Evolutionary conservation across 1,284 basidiomycete genomes (phyloP), one percentile per base, ranked within the genome.

Genomic region (Sporisorium iseilematis-ciliati): DNA sequence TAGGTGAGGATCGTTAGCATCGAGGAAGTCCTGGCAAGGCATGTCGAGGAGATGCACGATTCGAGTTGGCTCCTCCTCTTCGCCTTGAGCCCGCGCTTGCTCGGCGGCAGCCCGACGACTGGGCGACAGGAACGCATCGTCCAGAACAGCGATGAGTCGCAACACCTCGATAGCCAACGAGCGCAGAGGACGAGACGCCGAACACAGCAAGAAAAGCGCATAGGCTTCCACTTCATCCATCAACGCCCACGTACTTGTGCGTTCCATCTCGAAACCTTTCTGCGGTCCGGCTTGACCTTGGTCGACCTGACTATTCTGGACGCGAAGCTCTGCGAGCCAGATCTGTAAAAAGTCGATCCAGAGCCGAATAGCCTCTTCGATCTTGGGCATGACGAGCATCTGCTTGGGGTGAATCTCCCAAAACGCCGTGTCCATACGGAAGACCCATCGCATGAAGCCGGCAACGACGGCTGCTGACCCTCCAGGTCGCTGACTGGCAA

Each of bases 291-390:
- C n/a, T 31, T 54, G 50, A 12, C 50, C 55, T 16, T 72, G 75
- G 6, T 83, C 75, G 5, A 82, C 76, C 14, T 57, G 57, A n/a
- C 49, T 65, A 50, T 59, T 65, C 55, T 50, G 81, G 43, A 89
- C 70, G 1, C 70, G 57, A 31, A 82, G 86, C 26, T 87, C 85
- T 11, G 87, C 85, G 53, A 87, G 86, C 91, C 94, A 94, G 7
- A 87, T 87, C 58, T 92, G 90, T 7, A 96, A 88, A 5, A 95
- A 86, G 25, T 88, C 89, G 21, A 90, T 87, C 94, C 95, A 97
- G 4, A 95, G 87, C 43, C 88, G 87, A 29, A 94, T 87, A 1
- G 95, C 85, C 12, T 85, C 81, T 45, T 87, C 87, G 26, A 88
- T 86, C 79, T 89, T 90, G 75, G 93, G 92, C 33, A 92, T 87